Conservation (phyloP, 345 rosid genomes). For the Melastoma malabathricum region DNA sequence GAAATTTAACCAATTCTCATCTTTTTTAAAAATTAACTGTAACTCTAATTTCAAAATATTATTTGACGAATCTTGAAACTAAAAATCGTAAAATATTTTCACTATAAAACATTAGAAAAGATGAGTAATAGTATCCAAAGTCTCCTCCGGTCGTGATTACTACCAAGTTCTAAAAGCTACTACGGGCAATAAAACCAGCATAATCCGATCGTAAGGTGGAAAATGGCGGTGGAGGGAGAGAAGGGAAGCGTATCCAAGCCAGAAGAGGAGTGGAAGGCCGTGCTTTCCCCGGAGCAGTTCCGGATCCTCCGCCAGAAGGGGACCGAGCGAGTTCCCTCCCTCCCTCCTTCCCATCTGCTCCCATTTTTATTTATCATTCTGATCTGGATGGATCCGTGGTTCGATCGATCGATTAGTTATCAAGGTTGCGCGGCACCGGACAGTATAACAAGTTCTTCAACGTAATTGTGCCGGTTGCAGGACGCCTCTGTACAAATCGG, state of each 20-base stretch:
- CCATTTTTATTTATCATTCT: background rate
- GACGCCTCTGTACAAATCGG: conserved; percentile 45
- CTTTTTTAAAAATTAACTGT: too few species aligned
- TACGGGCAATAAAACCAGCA: too few species aligned
- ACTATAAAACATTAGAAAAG: too few species aligned
- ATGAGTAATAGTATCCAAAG: too few species aligned
- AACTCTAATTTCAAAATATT: too few species aligned
- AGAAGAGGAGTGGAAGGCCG: conserved; percentile 57
- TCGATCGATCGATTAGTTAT: background rate
- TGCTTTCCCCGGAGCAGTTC: conserved; percentile 57
- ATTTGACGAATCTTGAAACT: too few species aligned
- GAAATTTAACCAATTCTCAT: too few species aligned
- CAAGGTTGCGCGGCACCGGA: conserved; percentile 33
- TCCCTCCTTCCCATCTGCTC: background rate
- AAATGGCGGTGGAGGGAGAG: too few species aligned
- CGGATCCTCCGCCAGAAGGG: conserved; percentile 54
- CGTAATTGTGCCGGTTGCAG: conserved; percentile 55
- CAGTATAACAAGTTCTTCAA: conserved; percentile 37
- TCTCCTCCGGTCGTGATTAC: too few species aligned
- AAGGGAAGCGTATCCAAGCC: conserved; percentile 9
- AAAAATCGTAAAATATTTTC: too few species aligned
- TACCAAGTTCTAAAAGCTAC: too few species aligned
- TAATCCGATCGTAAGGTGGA: too few species aligned
- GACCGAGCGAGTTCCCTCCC: conserved; percentile 31
- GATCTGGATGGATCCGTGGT: background rate